Evolutionary conservation across 2,329 filamentous ascomycete genomes (phyloP), one percentile per base, ranked within the genome.

Genomic region (Didymella segeticola): DNA sequence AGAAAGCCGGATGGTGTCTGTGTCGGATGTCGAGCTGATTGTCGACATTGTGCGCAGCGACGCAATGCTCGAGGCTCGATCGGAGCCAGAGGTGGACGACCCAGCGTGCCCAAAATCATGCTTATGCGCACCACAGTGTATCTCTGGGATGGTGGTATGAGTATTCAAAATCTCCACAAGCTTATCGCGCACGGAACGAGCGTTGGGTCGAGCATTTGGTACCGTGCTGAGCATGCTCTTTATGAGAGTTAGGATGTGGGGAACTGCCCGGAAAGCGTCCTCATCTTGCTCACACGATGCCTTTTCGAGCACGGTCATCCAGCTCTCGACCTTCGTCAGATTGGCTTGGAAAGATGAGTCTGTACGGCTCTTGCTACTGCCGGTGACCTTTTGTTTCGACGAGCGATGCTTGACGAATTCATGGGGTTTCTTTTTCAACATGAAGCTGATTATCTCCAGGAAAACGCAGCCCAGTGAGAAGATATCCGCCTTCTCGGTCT

Each of bases 271-370:
- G 31, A 72, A 78, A n/a, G 57, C 64, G 23, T 70, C 67, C 15
- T 76, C 72, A 5, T 75, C 67, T 29, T 71, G 61, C 26, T 68
- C 67, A 53, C 62, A 72, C 5, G 83, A 84, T n/a, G 87, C 84
- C 53, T 84, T 83, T 26, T 84, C 83, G 4, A 90, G 75, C 2
- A 74, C 74, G 1, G 77, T 76, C 77, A 90, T 88, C 89, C 89
- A 92, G 12, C 79, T 79, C 58, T 88, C 83, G 2, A 91, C 81
- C 70, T 89, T 87, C 14, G 83, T 81, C 1, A 88, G 77, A 62
- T 91, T 90, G 59, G 83, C 83, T 72, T 91, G 89, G 71, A 89
- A 92, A 0, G 87, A 89, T 0, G 87, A 82, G 72, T 91, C 89
- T 7, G 82, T 80, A 1, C 87, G 82, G 5, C 85, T 86, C 11